Evolutionary conservation across 805 yeast species (phyloP), one percentile per base, ranked within the genome.

Genomic region (Monosporozyma servazzii): DNA sequence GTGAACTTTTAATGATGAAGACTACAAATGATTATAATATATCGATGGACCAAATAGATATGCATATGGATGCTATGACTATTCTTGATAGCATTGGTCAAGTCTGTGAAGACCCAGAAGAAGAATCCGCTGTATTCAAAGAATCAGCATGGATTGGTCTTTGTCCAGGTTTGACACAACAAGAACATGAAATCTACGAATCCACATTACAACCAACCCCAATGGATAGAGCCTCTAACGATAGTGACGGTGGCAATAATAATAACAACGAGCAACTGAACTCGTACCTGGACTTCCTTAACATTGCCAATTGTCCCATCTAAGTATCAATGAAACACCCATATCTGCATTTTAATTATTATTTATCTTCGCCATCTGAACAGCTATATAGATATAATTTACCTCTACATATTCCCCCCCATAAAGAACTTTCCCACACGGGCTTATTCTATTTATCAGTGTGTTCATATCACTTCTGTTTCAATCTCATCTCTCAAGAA

Each of bases 41-140:
- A 33, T 13, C 25, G 15, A 18, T 39, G 42, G 11, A 21, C 23
- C 25, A 18, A 18, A 20, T 39, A 25, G 42, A 39, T 39, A 39
- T 39, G 42, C 13, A 20, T 8, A 18, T 18, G 21, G 42, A 39
- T 21, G n/a, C 27, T 5, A 41, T 21, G 27, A 41, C 44, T 21
- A 21, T 27, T 8, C 11, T 27, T 4, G 44, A 21, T 8, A 41
- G 29, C 13, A n/a, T 41, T 21, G 29, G 21, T n/a, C 44, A 41
- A 20, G 17, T 20, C 8, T 41, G 27, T 18, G 44, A 41, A 21
- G 44, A 21, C 11, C 25, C 25, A 21, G 44, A 41, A 41, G 44
- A 41, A 41, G 44, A 41, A 11, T 41, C 44, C 21, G 29, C 29
- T n/a, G n/a, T 41, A 7, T 21, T 58, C 58, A 13, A 41, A 41